A percentile compares a stretch with the other conserved stretches of the same genome.
phyloP scores from a whole-genome alignment of 495 filamentous ascomycete species.

The Aspergillus mulundensis region DNA sequence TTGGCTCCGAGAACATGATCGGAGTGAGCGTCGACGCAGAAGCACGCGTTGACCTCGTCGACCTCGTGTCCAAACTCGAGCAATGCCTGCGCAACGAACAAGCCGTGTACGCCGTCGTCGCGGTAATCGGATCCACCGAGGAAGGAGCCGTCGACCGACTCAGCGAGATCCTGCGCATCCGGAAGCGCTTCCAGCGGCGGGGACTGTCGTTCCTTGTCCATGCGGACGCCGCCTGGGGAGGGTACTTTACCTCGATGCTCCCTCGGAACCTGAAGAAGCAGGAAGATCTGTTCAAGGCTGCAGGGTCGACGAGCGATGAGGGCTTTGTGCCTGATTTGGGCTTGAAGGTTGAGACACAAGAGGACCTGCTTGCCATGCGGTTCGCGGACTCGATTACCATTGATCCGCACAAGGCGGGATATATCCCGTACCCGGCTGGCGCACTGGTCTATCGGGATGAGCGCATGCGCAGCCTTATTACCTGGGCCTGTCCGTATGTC shows the following conservation, averaged over 20 bases:
- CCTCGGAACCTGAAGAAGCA: not conserved
- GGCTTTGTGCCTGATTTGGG: constrained; percentile 5
- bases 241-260: constrained; percentile 47
- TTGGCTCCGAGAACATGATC: constrained; percentile 39
- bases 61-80: constrained; percentile 27
- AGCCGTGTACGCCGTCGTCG: constrained; percentile 31
- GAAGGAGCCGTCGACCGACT: constrained; percentile 43
- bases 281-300: not conserved
- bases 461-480: constrained; percentile 41
- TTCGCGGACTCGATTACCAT: constrained; percentile 42
- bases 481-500: constrained; percentile 44
- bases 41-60: constrained; percentile 31
- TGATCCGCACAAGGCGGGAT: constrained; percentile 47
- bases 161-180: constrained; percentile 30
- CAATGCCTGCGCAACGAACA: constrained; percentile 22
- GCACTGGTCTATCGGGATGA: constrained; percentile 43
- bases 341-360: constrained; percentile 26
- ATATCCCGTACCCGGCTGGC: constrained; percentile 47
- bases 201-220: constrained; percentile 44
- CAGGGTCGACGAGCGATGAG: not conserved
- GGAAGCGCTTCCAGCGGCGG: constrained; percentile 30
- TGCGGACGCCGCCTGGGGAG: constrained; percentile 48
- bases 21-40: constrained; percentile 34
- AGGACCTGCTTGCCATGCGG: constrained; percentile 31
- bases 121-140: constrained; percentile 31